These are phyloP conservation scores for Fomitopsis pinicola DNA, from an alignment of 1,284 basidiomycete species.

Conservation along the genomic window DNA sequence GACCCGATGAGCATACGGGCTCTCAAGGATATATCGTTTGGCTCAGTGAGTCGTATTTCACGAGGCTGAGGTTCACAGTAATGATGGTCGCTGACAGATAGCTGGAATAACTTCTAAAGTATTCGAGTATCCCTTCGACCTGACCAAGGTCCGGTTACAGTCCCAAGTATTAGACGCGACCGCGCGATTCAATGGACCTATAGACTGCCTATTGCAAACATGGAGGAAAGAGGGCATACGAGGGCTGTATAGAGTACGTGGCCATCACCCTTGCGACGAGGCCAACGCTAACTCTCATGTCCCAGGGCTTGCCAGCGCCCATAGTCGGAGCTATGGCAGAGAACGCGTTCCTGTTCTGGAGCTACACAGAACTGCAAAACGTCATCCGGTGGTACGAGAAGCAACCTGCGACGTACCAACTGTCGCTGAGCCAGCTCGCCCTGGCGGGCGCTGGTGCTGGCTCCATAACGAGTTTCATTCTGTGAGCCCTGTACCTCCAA, in stretches of 20 bases:
- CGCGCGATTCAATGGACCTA: constrained; percentile 70
- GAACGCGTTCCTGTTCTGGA: constrained; percentile 85
- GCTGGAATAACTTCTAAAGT: constrained; percentile 83
- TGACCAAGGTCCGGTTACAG: constrained; percentile 82
- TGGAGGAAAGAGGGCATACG: constrained; percentile 72
- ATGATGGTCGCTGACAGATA: constrained; percentile 33
- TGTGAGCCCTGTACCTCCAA: constrained; percentile 43
- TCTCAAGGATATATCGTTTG: constrained; percentile 25
- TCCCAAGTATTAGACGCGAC: constrained; percentile 75
- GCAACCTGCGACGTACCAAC: constrained; percentile 31
- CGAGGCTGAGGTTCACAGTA: neutral
- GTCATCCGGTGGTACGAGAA: constrained; percentile 45
- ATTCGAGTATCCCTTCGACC: constrained; percentile 84
- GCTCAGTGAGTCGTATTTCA: constrained; percentile 33
- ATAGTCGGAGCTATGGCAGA: constrained; percentile 89
- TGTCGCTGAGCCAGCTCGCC: constrained; percentile 63
- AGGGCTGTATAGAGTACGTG: constrained; percentile 76
- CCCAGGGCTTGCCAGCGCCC: constrained; percentile 83
- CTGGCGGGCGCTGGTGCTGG: constrained; percentile 81
- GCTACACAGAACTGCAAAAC: constrained; percentile 82
- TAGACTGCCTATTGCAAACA: constrained; percentile 80
- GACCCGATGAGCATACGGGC: constrained; percentile 25
- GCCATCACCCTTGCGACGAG: neutral
- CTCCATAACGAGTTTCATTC: constrained; percentile 75
- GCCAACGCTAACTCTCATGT: neutral